Evolutionary conservation across 148 eudicot species (phyloP).

Genomic region (Silene uniflora): DNA sequence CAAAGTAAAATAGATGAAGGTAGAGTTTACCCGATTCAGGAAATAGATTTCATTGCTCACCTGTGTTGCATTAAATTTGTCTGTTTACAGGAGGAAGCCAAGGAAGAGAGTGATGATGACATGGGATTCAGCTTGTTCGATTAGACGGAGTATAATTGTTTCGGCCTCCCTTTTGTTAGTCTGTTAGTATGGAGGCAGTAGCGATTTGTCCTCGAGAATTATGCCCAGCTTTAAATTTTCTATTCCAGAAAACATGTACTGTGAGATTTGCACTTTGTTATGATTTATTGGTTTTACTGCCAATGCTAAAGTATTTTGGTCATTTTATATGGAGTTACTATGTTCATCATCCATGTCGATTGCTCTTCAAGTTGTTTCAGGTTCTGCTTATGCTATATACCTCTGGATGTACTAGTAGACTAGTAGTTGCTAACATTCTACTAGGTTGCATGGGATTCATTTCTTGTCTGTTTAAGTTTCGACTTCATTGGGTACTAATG

Average conservation of each 20-base stretch:
- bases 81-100: conserved; percentile 27
- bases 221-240: neutral
- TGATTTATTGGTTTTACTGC: neutral
- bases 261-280: conserved; percentile 14
- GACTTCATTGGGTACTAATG: no score
- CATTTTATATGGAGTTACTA: neutral
- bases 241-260: neutral
- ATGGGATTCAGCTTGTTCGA: conserved; percentile 49
- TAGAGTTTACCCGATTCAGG: no score
- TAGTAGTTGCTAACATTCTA: no score
- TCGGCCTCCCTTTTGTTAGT: conserved; percentile 5
- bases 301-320: conserved; percentile 21
- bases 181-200: conserved; percentile 14
- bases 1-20: no score
- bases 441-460: no score
- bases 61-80: neutral
- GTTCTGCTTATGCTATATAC: neutral
- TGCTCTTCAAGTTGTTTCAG: neutral
- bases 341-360: neutral
- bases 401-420: neutral
- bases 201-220: conserved; percentile 10
- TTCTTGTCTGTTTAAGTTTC: no score
- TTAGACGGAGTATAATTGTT: conserved; percentile 10
- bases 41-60: neutral
- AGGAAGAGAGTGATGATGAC: conserved; percentile 44